Percentiles rank a stretch among this genome's conserved stretches.
Evolutionary conservation across 768 basidiomycete species (phyloP).

Genomic region (Tricholoma sp.): DNA sequence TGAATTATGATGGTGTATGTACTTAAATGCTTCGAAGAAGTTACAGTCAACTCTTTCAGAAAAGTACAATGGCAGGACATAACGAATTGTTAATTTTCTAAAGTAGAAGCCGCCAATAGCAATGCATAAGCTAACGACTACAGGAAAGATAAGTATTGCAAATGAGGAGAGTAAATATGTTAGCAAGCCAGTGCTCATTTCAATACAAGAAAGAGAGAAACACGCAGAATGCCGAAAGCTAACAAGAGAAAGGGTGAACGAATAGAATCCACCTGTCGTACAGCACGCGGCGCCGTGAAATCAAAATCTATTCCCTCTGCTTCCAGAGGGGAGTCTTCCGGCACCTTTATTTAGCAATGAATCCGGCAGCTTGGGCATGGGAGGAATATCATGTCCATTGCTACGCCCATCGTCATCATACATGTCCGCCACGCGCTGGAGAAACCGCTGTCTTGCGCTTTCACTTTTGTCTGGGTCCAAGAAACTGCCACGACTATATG

Average conservation of each 20-base stretch:
- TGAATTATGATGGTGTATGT: too few species aligned
- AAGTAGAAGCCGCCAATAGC: too few species aligned
- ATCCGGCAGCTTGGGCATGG: slow-evolving; percentile 40
- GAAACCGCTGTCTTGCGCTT: slow-evolving; percentile 42
- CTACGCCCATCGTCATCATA: slow-evolving; percentile 33
- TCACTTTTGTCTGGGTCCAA: slow-evolving; percentile 50
- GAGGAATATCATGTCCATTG: slow-evolving; percentile 26
- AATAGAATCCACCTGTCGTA: neutral
- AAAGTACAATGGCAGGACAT: too few species aligned
- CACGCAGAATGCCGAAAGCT: neutral
- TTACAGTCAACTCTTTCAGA: too few species aligned
- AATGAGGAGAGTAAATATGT: neutral
- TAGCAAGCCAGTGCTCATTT: neutral
- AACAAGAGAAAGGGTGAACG: neutral
- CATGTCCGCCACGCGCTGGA: slow-evolving; percentile 49
- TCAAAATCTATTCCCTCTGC: slow-evolving; percentile 28
- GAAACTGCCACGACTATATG: slow-evolving; percentile 48
- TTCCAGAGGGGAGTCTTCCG: slow-evolving; percentile 11
- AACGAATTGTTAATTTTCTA: too few species aligned
- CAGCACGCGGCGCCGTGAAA: neutral
- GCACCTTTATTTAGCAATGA: slow-evolving; percentile 17
- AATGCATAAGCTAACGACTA: neutral
- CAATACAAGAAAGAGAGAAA: neutral
- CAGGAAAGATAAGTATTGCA: neutral
- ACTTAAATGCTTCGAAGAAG: too few species aligned